Percentiles rank a stretch among this genome's conserved stretches.
Evolutionary conservation across 2,329 filamentous ascomycete genomes (phyloP).

Genomic region (Stylonectria norvegica): DNA sequence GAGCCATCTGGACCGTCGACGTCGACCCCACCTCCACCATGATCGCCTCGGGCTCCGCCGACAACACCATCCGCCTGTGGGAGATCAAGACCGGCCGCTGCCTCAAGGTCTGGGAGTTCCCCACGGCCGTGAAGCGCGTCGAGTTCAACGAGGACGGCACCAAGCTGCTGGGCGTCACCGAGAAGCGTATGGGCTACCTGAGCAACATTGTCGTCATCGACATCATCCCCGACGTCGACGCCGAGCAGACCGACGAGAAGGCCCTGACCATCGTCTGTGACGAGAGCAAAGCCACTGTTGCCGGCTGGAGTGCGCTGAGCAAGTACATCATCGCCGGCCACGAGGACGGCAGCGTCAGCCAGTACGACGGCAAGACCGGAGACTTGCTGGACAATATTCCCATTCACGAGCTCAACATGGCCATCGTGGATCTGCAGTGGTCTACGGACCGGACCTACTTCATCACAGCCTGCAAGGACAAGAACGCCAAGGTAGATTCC

Average conservation of each 20-base stretch:
- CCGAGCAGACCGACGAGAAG: constrained; percentile 81
- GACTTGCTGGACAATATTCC: constrained; percentile 77
- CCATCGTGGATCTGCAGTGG: constrained; percentile 94
- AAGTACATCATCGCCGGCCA: constrained; percentile 98
- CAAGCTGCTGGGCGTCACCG: constrained; percentile 87
- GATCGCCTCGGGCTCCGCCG: constrained; percentile 91
- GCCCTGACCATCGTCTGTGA: constrained; percentile 85
- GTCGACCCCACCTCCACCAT: constrained; percentile 89
- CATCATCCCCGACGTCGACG: constrained; percentile 78
- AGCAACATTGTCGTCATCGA: constrained; percentile 92
- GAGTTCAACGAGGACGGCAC: constrained; percentile 95
- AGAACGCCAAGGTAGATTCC: constrained; percentile 74
- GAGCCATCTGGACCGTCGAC: constrained; percentile 98
- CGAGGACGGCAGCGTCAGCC: constrained; percentile 89
- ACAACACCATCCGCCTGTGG: constrained; percentile 98
- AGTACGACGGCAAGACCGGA: constrained; percentile 89
- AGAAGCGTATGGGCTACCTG: constrained; percentile 96
- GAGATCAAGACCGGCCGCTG: constrained; percentile 89
- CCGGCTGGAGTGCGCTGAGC: constrained; percentile 89
- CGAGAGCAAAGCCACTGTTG: constrained; percentile 94
- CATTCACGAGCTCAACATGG: constrained; percentile 78
- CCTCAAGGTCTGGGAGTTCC: constrained; percentile 97
- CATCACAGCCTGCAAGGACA: constrained; percentile 97
- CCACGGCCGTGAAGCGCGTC: constrained; percentile 94
- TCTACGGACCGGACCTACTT: constrained; percentile 92